phyloP scores from a whole-genome alignment of 371 early-diverging fungal species.

The Amoeboaphelidium protococcarum region DNA sequence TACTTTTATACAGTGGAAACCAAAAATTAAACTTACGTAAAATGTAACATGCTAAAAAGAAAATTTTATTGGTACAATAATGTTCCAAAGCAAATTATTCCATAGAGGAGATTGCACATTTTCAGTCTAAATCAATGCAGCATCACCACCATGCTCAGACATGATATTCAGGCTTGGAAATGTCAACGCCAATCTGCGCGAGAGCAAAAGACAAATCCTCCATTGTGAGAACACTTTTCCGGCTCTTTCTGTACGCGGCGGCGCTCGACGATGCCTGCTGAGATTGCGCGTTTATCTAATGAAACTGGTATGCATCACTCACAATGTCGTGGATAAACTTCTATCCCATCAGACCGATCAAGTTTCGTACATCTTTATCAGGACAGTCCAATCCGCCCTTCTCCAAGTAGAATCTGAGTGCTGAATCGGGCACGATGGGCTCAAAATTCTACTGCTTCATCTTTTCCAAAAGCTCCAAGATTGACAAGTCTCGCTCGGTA shows the following conservation, averaged over 20 bases:
- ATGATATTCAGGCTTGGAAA: slow-evolving; percentile 83
- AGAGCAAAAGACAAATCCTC: slow-evolving; percentile 74
- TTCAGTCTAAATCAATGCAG: no score
- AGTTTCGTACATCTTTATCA: slow-evolving; percentile 28
- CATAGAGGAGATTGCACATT: no score
- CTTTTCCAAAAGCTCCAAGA: no score
- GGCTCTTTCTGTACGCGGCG: slow-evolving; percentile 18
- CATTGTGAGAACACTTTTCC: slow-evolving; percentile 61
- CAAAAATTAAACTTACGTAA: no score
- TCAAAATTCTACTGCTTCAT: no score
- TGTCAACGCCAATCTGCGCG: slow-evolving; percentile 72
- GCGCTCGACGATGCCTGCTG: neutral
- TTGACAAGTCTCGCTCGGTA: no score
- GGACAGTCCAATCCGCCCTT: slow-evolving; percentile 78
- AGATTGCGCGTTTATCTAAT: slow-evolving; percentile 51
- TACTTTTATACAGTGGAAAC: no score
- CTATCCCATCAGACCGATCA: slow-evolving; percentile 72
- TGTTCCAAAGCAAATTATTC: no score
- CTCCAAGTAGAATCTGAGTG: slow-evolving; percentile 80
- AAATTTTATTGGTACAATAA: no score
- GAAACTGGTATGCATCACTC: slow-evolving; percentile 75
- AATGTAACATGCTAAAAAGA: no score
- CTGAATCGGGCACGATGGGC: slow-evolving; percentile 95
- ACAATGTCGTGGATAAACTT: slow-evolving; percentile 85
- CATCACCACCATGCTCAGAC: no score